Base-by-base conservation (phyloP, 441 rosid species). In the Pelargonium myrrhifolium region DNA sequence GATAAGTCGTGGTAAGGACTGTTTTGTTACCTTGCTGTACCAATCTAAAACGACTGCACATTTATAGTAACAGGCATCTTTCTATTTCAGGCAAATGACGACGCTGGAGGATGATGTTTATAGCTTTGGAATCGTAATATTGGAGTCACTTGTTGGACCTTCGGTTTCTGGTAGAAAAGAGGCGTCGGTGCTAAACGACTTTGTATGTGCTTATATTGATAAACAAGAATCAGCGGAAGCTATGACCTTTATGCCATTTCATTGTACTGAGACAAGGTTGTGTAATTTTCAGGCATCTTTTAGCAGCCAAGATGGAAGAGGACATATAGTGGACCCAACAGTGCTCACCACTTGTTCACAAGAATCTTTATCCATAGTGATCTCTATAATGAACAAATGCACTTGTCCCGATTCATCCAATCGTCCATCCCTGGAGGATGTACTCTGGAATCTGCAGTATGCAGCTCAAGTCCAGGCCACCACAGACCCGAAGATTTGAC, bases 351-450 rank as follows among this genome's bases (percentile, higher is more conserved):
- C 79, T 10, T 17, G 84, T 72, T 75, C 83, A 0, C 77, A 72
- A 69, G 89, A 85, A 55, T 85, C 89, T 26, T 55, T 83, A n/a
- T 78, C 85, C 15, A 49, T 61, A 0, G 85, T 80, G 66, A 78
- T 85, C n/a, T 75, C 87, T 17, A 68, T 85, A 73, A 55, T 85
- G 18, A 81, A 70, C 71, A 85, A 82, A 74, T 85, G 86, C 81
- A 76, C 79, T 58, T 75, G 76, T 65, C 65, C 76, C 8, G 86
- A 82, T 68, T 76, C 85, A 2, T 17, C 9, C 10, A 5, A 17
- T n/a, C 58, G 58, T n/a, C 58, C 58, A 15, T 51, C 58, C 9
- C 18, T 51, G 8, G 58, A 51, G 58, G 58, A 51, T 51, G 9
- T 51, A 3, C 58, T 51, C 58, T 51, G 58, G 58, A 51, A 51